phyloP scores from a whole-genome alignment of 345 rosid genomes.

The Limnanthes douglasii region DNA sequence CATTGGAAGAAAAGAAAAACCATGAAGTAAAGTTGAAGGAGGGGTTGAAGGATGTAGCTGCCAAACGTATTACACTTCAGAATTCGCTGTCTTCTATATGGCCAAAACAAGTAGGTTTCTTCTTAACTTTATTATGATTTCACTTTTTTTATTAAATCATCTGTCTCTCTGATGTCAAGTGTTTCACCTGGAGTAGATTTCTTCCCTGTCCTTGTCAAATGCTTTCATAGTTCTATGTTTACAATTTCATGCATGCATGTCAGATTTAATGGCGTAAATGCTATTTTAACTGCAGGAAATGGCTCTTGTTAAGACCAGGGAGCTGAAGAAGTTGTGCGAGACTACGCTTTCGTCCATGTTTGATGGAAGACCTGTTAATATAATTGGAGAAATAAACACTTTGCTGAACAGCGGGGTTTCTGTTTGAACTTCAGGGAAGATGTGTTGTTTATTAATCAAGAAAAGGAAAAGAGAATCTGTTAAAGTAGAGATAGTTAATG shows the following conservation, averaged over 20 bases:
- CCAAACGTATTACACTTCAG: slow-evolving; percentile 79
- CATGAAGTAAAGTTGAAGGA: slow-evolving; percentile 71
- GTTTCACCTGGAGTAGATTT: not conserved
- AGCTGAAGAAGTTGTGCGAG: slow-evolving; percentile 80
- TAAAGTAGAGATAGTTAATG: slow-evolving; percentile 6
- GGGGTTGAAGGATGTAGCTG: slow-evolving; percentile 62
- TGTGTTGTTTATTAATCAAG: slow-evolving; percentile 8
- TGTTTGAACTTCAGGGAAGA: slow-evolving; percentile 15
- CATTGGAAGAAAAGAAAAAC: slow-evolving; percentile 80
- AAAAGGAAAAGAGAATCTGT: slow-evolving; percentile 9
- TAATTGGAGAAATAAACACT: slow-evolving; percentile 90
- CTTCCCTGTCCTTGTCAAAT: not conserved
- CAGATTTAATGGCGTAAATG: not conserved
- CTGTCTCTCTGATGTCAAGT: too few relatives aligned
- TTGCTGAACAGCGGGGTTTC: slow-evolving; percentile 54
- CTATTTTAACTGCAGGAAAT: slow-evolving; percentile 46
- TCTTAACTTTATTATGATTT: too few relatives aligned
- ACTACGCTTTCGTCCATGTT: slow-evolving; percentile 75
- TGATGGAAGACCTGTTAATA: slow-evolving; percentile 93
- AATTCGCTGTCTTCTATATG: slow-evolving; percentile 63
- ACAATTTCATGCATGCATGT: too few relatives aligned
- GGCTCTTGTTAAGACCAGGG: slow-evolving; percentile 64
- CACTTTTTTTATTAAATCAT: too few relatives aligned
- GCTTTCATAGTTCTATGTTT: not conserved
- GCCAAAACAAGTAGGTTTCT: slow-evolving; percentile 78